These are phyloP conservation scores for Cinnamomum micranthum DNA, from an alignment of 164 flowering plant genomes.

Conservation along the genomic window DNA sequence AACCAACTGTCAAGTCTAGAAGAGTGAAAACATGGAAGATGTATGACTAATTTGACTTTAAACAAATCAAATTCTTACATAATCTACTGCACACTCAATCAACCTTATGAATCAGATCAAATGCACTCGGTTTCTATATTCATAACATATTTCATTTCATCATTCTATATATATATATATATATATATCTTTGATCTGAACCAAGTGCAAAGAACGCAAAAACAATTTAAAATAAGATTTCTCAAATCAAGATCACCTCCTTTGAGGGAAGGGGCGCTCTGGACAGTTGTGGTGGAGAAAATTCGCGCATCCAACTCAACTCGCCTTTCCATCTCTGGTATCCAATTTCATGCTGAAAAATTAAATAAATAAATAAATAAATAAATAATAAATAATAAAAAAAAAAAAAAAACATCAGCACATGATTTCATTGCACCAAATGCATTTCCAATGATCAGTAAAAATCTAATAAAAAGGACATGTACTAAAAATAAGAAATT, in stretches of 20 bases:
- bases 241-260: slow-evolving; percentile 48
- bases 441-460: too few species aligned
- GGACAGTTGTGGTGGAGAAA: slow-evolving; percentile 38
- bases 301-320: slow-evolving; percentile 25
- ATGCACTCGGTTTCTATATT: background rate
- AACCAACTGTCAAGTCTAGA: slow-evolving; percentile 90
- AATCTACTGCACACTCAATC: background rate
- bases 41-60: slow-evolving; percentile 46
- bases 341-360: slow-evolving; percentile 38
- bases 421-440: background rate
- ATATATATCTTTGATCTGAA: too few species aligned
- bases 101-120: background rate
- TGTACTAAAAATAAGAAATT: too few species aligned
- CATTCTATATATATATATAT: too few species aligned
- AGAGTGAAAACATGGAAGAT: slow-evolving; percentile 81
- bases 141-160: background rate
- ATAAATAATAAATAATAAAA: too few species aligned
- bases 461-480: too few species aligned
- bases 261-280: slow-evolving; percentile 43
- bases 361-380: too few species aligned
- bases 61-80: background rate
- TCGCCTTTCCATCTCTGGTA: slow-evolving; percentile 24
- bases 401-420: slow-evolving; percentile 8
- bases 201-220: background rate
- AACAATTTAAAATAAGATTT: background rate